Evolutionary conservation across 805 yeast species (phyloP), one percentile per base, ranked within the genome.

Genomic region (Wickerhamomyces alni): DNA sequence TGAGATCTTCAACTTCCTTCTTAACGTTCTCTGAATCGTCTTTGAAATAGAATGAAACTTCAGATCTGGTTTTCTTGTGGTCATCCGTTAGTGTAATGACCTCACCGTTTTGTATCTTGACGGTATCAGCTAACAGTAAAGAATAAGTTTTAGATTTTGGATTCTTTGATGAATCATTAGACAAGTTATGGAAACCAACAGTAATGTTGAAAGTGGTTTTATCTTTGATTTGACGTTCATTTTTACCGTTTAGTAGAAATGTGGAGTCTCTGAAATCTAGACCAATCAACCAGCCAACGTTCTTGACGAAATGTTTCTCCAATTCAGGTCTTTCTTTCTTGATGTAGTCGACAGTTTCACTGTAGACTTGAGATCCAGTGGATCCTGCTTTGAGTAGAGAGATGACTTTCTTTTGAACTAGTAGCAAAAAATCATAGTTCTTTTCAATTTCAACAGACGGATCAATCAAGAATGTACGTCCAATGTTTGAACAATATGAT

Each of bases 251-350:
- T 39, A 91, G 66, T 15, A 87, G 70, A 47, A 85, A 77, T 2
- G 81, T 66, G 1, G 89, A 72, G 59, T 88, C 96, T 62, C 95
- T 75, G 55, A 86, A 87, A 54, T 87, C 96, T 45, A 91, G 73
- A 43, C 98, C 98, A 41, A 86, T 81, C 41, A 86, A 69, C 75
- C 93, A 86, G 38, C 98, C 98, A 46, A 82, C 74, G 53, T 86
- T 86, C 55, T 84, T 84, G 36, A 88, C 72, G 49, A 88, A 82
- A 51, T 75, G 67, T 19, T 65, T 55, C 27, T 69, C 78, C 51
- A 91, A 66, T 17, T 79, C 86, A 2, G 94, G 85, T 47, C 75
- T 73, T 43, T 77, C 77, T 16, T 70, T 61, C 49, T 74, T 71
- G 44, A 89, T 72, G 49, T 62, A 81, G 11, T 69, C 75, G n/a